Conservation (phyloP, 1,284 basidiomycete species). For the Fomes fomentarius region DNA sequence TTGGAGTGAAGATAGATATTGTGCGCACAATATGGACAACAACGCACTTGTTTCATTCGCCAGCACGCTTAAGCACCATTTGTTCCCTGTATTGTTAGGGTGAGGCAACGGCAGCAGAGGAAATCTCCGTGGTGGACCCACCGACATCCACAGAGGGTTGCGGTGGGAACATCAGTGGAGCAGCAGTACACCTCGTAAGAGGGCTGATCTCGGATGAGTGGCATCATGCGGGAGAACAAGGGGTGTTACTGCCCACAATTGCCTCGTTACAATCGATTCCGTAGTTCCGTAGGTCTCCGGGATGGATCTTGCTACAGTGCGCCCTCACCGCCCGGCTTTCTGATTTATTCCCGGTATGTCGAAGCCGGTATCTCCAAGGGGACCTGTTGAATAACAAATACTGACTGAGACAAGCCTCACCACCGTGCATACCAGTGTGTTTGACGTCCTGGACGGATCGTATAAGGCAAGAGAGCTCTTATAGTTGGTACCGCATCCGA, state of each 20-base stretch:
- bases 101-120: constrained; percentile 1
- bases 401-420: too few species aligned
- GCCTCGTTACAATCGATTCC: background rate
- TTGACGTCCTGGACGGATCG: too few species aligned
- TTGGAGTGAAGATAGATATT: background rate
- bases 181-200: background rate
- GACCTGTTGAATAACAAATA: too few species aligned
- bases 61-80: background rate
- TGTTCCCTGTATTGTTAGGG: background rate
- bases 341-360: background rate
- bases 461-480: too few species aligned
- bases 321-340: background rate
- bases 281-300: too few species aligned
- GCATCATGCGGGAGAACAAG: background rate
- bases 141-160: constrained; percentile 11
- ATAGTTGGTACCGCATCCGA: too few species aligned
- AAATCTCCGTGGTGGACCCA: constrained; percentile 7
- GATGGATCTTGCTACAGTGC: background rate
- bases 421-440: too few species aligned
- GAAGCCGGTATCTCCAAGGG: too few species aligned
- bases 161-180: background rate
- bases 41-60: background rate
- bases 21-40: too few species aligned
- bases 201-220: background rate
- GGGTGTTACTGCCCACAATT: too few species aligned